A percentile compares a stretch with the other conserved stretches of the same genome.
phyloP scores from a whole-genome alignment of 768 basidiomycete genomes.

The Coprinellus micaceus region DNA sequence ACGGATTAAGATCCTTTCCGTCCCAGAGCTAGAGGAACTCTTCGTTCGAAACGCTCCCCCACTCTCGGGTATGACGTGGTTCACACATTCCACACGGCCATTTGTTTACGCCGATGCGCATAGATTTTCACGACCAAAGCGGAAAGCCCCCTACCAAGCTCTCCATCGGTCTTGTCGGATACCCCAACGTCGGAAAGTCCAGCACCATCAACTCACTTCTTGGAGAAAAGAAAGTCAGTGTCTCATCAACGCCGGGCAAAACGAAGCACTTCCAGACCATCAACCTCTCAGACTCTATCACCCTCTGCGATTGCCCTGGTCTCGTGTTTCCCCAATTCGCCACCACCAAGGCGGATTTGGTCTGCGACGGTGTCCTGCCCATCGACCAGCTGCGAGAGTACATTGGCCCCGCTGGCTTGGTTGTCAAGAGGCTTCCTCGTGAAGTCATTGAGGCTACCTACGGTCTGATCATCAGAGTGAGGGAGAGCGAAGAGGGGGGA shows the following conservation, averaged over 20 bases:
- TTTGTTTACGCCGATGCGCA: neutral
- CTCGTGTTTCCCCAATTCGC: slow-evolving; percentile 98
- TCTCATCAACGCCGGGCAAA: slow-evolving; percentile 96
- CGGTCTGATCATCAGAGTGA: slow-evolving; percentile 70
- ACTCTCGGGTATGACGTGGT: slow-evolving; percentile 49
- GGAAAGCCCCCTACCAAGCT: slow-evolving; percentile 62
- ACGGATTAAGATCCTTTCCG: slow-evolving; percentile 75
- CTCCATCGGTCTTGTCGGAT: slow-evolving; percentile 89
- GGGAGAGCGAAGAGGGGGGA: slow-evolving; percentile 76
- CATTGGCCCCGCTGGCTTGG: slow-evolving; percentile 76
- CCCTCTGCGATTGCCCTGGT: slow-evolving; percentile 96
- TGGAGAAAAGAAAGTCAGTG: slow-evolving; percentile 96
- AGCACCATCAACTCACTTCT: slow-evolving; percentile 95
- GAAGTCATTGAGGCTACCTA: slow-evolving; percentile 87
- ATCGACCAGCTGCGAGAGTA: slow-evolving; percentile 97
- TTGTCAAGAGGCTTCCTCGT: slow-evolving; percentile 76
- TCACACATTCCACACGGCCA: neutral
- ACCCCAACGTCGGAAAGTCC: slow-evolving; percentile 98
- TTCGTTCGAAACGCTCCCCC: slow-evolving; percentile 72
- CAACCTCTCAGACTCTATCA: slow-evolving; percentile 80
- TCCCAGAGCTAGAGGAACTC: slow-evolving; percentile 82
- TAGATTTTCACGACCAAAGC: slow-evolving; percentile 58
- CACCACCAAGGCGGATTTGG: slow-evolving; percentile 90
- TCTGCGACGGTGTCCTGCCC: slow-evolving; percentile 94
- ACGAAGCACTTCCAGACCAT: slow-evolving; percentile 99